Evolutionary conservation across 2,329 filamentous ascomycete genomes (phyloP), one percentile per base, ranked within the genome.

Genomic region (Fusarium stilboides): DNA sequence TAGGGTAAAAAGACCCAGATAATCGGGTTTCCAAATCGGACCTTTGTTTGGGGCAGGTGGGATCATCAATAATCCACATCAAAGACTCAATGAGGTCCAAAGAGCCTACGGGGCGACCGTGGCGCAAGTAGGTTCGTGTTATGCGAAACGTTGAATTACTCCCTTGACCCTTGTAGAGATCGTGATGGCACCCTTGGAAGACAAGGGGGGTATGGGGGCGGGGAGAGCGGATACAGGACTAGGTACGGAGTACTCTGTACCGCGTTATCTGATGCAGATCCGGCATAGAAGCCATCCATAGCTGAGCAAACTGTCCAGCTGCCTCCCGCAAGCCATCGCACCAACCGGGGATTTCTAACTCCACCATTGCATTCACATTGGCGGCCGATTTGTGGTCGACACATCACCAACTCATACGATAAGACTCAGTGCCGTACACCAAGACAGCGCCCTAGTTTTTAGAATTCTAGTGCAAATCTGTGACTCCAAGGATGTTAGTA

Each of bases 401-500:
- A 56, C 19, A 14, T 46, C 37, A 57, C 19, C 13, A 31, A 31
- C 28, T 31, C 28, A 31, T 31, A 31, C 28, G 28, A 31, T 31
- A 47, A 46, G 36, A 62, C 52, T 51, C 46, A 47, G 33, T 49
- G 42, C 45, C 54, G 40, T 58, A 49, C 40, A 52, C 20, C 13
- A n/a, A 40, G 40, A 42, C 31, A 53, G 17, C 31, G 61, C 49
- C 51, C 50, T 56, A 40, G 56, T 52, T 22, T 31, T 5, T 57
- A 26, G n/a, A 31, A 43, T 43, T 65, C 51, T 26, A 42, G 60
- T 54, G 55, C 39, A 65, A 66, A 69, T 54, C 62, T 69, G 56
- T 47, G 45, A 40, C 43, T 62, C 22, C 66, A 68, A 50, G 66
- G 62, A 53, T 68, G n/a, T n/a, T 26, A 46, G n/a, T 37, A 47